Percentiles rank a stretch among this genome's conserved stretches.
Conservation (phyloP, 805 yeast genomes). For the Kodamaea sagamina region DNA sequence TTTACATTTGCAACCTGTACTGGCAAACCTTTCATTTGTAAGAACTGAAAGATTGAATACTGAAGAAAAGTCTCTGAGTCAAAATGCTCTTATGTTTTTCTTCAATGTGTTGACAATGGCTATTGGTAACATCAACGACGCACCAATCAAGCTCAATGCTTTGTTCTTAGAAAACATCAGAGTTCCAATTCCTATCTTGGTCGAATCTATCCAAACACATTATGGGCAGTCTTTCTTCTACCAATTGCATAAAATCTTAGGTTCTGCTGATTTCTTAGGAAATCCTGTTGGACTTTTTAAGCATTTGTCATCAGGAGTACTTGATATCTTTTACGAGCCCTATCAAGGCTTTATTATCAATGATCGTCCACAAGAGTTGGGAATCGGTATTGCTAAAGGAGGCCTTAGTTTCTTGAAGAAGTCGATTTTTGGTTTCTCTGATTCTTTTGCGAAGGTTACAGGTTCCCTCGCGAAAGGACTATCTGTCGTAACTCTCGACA, state of each 20-base stretch:
- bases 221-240: slow-evolving; percentile 90
- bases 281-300: slow-evolving; percentile 97
- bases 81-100: slow-evolving; percentile 71
- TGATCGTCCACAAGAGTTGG: slow-evolving; percentile 94
- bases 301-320: slow-evolving; percentile 89
- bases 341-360: slow-evolving; percentile 93
- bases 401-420: slow-evolving; percentile 92
- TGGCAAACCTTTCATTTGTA: slow-evolving; percentile 85
- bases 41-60: slow-evolving; percentile 78
- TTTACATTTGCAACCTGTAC: slow-evolving; percentile 88
- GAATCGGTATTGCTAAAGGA: slow-evolving; percentile 94
- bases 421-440: slow-evolving; percentile 92
- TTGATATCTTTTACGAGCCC: slow-evolving; percentile 96
- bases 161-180: slow-evolving; percentile 85
- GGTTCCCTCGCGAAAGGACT: slow-evolving; percentile 94
- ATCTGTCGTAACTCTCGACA: slow-evolving; percentile 86
- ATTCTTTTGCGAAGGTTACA: slow-evolving; percentile 88
- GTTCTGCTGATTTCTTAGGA: slow-evolving; percentile 95
- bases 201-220: slow-evolving; percentile 74
- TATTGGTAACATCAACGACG: slow-evolving; percentile 94
- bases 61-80: slow-evolving; percentile 59
- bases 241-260: slow-evolving; percentile 88
- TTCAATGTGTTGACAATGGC: slow-evolving; percentile 93
- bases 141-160: slow-evolving; percentile 88
- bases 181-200: slow-evolving; percentile 74